Evolutionary conservation across 1,139 yeast genomes (phyloP).

Genomic region (Geotrichum phurueaensis): DNA sequence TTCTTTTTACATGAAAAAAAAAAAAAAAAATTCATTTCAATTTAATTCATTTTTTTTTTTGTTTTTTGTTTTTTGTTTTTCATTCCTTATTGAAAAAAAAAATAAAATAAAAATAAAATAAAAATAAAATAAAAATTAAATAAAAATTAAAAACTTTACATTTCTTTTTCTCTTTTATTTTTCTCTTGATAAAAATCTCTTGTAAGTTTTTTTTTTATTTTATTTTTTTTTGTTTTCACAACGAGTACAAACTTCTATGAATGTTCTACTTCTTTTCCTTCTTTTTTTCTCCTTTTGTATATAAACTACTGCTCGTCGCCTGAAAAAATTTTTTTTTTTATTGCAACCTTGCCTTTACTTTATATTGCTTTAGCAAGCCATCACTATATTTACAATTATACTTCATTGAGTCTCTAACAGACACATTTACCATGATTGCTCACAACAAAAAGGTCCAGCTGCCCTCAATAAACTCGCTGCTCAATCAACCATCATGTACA

Average conservation of each 20-base stretch:
- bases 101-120: too few relatives aligned
- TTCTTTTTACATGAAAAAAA: background rate
- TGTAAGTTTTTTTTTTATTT: background rate
- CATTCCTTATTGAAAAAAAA: background rate
- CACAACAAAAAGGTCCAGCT: conserved; percentile 3
- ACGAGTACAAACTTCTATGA: too few relatives aligned
- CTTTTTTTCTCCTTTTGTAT: background rate
- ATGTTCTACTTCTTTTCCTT: too few relatives aligned
- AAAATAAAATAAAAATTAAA: too few relatives aligned
- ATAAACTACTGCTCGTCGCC: background rate
- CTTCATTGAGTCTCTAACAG: too few relatives aligned
- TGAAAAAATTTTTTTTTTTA: background rate
- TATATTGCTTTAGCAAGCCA: background rate
- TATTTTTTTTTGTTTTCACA: background rate
- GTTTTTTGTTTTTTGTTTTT: background rate
- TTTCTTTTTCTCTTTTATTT: background rate
- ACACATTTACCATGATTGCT: background rate
- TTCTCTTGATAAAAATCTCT: background rate
- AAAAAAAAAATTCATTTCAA: background rate
- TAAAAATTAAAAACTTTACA: background rate
- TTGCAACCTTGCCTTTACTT: background rate
- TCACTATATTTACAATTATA: background rate
- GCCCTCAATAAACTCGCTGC: conserved; percentile 14
- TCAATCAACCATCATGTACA: background rate
- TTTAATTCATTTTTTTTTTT: background rate